These are phyloP conservation scores for Camelina neglecta DNA, from an alignment of 345 rosid genomes.

Conservation along the genomic window DNA sequence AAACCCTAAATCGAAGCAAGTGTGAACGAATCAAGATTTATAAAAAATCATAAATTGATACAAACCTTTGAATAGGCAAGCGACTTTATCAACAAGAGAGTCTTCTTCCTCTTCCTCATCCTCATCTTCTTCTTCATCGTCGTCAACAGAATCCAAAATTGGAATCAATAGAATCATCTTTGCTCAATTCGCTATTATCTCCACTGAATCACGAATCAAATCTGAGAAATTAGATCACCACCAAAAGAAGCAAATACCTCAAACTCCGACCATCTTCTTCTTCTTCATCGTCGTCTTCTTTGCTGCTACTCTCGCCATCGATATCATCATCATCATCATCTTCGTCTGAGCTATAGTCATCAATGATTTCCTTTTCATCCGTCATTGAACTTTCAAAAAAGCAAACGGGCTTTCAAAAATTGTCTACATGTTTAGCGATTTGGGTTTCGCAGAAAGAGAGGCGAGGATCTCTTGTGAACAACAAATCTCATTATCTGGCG, in stretches of 20 bases:
- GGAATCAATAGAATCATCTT: conserved; percentile 34
- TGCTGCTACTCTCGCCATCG: not conserved
- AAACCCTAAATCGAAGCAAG: not conserved
- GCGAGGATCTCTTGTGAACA: no score
- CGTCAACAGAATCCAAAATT: conserved; percentile 35
- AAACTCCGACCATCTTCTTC: conserved; percentile 39
- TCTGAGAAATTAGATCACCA: conserved; percentile 1
- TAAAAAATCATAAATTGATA: conserved; percentile 19
- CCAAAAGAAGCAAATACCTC: conserved; percentile 23
- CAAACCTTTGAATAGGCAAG: conserved; percentile 57
- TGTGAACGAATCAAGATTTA: conserved; percentile 5
- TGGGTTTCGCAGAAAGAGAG: no score
- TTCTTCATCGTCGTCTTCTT: no score
- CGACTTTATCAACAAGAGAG: conserved; percentile 50
- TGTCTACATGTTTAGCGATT: no score
- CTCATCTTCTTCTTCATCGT: conserved; percentile 15
- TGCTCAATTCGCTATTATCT: conserved; percentile 35
- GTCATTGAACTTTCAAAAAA: conserved; percentile 40
- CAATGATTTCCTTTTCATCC: conserved; percentile 30
- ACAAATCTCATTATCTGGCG: no score
- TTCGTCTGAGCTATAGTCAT: conserved; percentile 26
- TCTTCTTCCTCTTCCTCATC: conserved; percentile 46
- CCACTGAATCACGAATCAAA: conserved; percentile 20
- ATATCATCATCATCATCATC: conserved; percentile 16
- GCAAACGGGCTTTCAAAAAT: conserved; percentile 19